Evolutionary conservation across 2,329 filamentous ascomycete genomes (phyloP).

Genomic region (Neurospora sp.): DNA sequence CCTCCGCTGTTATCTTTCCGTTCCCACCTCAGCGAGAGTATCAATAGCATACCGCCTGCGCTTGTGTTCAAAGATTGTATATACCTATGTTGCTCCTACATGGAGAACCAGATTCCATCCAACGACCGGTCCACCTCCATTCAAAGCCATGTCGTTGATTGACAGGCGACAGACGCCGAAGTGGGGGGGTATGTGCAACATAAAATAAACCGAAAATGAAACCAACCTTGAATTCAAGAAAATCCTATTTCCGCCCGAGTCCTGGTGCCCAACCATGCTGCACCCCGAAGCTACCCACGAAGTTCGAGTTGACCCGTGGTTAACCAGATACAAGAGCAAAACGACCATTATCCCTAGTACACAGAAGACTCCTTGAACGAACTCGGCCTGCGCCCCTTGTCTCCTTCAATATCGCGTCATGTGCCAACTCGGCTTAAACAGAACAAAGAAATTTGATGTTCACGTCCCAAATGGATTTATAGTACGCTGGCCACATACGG

Average conservation of each 20-base stretch:
- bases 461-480: constrained; percentile 2
- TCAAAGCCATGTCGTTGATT: constrained; percentile 4
- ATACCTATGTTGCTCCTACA: constrained; percentile 5
- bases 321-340: neutral
- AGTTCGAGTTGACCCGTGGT: neutral
- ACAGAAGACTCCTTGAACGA: neutral
- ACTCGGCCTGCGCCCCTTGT: neutral
- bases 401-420: neutral
- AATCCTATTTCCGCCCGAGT: neutral
- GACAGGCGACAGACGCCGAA: constrained; percentile 10
- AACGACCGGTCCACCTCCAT: constrained; percentile 1
- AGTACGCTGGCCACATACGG: constrained; percentile 18
- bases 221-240: constrained; percentile 6
- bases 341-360: neutral
- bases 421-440: neutral
- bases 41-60: neutral
- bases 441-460: neutral
- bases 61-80: neutral
- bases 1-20: neutral
- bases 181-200: constrained; percentile 16
- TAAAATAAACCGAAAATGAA: constrained; percentile 9
- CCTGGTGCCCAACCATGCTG: neutral
- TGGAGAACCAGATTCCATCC: constrained; percentile 4
- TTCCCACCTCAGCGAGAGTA: neutral
- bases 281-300: neutral